Base-by-base conservation (phyloP, 169 alveolate species). In the Besnoitia besnoiti region DNA sequence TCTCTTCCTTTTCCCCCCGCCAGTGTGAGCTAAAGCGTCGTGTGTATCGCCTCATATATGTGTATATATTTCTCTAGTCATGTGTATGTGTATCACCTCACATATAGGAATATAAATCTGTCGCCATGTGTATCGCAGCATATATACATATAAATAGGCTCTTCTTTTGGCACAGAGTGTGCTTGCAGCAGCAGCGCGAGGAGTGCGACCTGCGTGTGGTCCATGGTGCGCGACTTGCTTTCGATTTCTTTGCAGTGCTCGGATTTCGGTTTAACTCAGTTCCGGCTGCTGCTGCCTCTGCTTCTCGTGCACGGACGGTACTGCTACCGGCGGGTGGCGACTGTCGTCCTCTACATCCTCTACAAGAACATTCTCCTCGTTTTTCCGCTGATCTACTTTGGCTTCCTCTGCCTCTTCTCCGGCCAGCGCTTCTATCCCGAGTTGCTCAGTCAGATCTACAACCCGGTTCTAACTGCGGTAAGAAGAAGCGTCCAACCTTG, bases 321-420 rank as follows among this genome's bases (percentile, higher is more conserved):
- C 94, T 97, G 98, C 92, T 98, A 98, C 92, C 95, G 98, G 47
- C 94, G 99, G 90, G 96, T 98, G 42, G 95, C 99, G 80, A 98
- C 98, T 89, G 94, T 98, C 91, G 99, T 99, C 85, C 95, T 99
- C 87, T 99, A 99, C 96, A 99, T 98, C 98, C 98, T 99, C 96
- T 99, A 98, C 96, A 99, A 99, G 95, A 99, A 99, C 95, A 95
- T 99, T 37, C 97, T 98, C 44, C 98, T 99, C 91, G 97, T 99
- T n/a, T 95, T 98, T 62, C 99, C 99, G 10, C 96, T 98, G 87
- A 97, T 98, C 93, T 97, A 96, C 95, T 98, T 96, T 94, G 99
- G 99, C 14, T 97, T 96, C 85, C 85, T 98, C 85, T 97, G 98
- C 77, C 97, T 97, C 49, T 98, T 96, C 95, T 96, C 99, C 62